Percentiles rank a stretch among this genome's conserved stretches.
Conservation (phyloP, 495 filamentous ascomycete genomes). For the Ramalina peruviana region DNA sequence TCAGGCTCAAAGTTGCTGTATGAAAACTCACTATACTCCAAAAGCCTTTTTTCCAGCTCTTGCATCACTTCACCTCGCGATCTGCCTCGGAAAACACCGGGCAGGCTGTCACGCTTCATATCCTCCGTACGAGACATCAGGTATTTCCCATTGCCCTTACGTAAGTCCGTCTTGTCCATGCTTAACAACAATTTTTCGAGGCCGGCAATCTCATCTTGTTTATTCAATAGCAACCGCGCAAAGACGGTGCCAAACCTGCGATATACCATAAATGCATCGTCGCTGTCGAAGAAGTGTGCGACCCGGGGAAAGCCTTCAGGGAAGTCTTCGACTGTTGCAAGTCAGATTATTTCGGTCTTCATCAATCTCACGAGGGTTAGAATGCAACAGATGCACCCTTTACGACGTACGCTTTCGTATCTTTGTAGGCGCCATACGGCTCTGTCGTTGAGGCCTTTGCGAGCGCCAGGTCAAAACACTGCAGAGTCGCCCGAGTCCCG, state of each 20-base stretch:
- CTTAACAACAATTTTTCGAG: conserved; percentile 9
- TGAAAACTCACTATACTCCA: conserved; percentile 22
- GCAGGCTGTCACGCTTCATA: background rate
- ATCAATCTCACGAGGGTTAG: no score
- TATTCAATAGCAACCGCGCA: conserved; percentile 13
- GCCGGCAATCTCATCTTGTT: conserved; percentile 16
- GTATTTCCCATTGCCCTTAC: background rate
- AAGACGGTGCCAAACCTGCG: conserved; percentile 14
- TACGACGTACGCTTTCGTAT: conserved; percentile 6
- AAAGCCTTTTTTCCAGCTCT: conserved; percentile 17
- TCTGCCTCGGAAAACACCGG: background rate
- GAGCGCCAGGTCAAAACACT: no score
- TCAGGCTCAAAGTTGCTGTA: no score
- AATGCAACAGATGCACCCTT: no score
- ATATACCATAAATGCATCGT: conserved; percentile 18
- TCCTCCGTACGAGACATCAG: conserved; percentile 5
- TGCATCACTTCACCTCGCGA: conserved; percentile 17
- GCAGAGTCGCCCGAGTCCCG: no score
- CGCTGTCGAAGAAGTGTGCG: conserved; percentile 16
- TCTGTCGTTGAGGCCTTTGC: background rate
- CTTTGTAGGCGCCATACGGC: background rate
- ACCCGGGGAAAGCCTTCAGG: conserved; percentile 15
- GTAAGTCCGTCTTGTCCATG: conserved; percentile 11
- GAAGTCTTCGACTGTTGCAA: conserved; percentile 12
- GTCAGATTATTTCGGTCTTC: background rate